Evolutionary conservation across 306 rosid genomes (phyloP).

Genomic region (Fragaria ananassa): DNA sequence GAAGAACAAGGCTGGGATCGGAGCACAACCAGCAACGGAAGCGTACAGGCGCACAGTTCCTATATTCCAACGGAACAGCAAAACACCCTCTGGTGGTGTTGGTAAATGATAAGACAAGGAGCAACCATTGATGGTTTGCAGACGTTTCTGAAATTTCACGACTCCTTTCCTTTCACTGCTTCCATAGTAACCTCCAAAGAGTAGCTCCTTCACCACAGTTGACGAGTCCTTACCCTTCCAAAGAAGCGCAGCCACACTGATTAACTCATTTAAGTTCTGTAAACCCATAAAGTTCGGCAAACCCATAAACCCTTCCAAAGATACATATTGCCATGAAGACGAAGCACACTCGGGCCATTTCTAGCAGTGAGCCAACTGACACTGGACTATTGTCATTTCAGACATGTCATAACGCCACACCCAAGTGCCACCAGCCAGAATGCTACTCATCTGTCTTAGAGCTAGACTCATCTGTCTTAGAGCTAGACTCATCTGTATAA

Average conservation of each 20-base stretch:
- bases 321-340: not conserved
- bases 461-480: slow-evolving; percentile 15
- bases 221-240: not conserved
- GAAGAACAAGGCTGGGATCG: not conserved
- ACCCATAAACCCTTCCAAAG: not conserved
- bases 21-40: not conserved
- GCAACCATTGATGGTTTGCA: not conserved
- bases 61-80: not conserved
- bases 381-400: too few relatives aligned
- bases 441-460: not conserved
- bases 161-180: not conserved
- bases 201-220: not conserved
- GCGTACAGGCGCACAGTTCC: not conserved
- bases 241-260: not conserved
- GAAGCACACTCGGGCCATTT: not conserved
- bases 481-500: slow-evolving; percentile 31
- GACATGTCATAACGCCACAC: not conserved
- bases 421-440: not conserved
- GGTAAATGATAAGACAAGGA: not conserved
- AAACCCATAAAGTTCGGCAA: not conserved
- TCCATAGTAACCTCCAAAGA: not conserved
- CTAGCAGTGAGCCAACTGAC: too few relatives aligned
- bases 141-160: not conserved
- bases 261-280: not conserved
- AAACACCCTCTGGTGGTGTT: not conserved